A percentile compares a stretch with the other conserved stretches of the same genome.
Conservation (phyloP, 2,329 filamentous ascomycete genomes). For the Aphanoascus verrucosus region DNA sequence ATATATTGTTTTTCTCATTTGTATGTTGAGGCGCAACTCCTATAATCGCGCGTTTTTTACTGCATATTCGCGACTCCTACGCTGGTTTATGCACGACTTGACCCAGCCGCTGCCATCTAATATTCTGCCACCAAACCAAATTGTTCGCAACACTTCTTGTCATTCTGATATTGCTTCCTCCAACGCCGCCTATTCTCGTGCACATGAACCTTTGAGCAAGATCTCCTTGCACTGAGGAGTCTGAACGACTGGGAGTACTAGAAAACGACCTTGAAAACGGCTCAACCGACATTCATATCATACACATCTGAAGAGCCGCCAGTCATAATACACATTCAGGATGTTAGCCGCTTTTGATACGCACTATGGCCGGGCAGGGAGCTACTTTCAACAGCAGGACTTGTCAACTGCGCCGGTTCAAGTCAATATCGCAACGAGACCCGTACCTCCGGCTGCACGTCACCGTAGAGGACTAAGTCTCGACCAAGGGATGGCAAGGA, state of each 20-base stretch:
- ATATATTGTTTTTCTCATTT: background rate
- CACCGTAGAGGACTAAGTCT: conserved; percentile 80
- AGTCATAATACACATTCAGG: background rate
- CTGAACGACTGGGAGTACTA: background rate
- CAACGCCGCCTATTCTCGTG: background rate
- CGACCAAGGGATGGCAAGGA: conserved; percentile 43
- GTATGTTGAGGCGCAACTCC: background rate
- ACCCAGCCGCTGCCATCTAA: background rate
- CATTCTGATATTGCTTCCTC: background rate
- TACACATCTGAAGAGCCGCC: background rate
- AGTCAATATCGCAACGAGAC: conserved; percentile 18
- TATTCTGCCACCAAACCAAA: background rate
- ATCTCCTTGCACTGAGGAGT: conserved; percentile 3
- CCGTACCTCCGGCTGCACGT: conserved; percentile 30
- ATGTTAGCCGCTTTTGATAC: conserved; percentile 8
- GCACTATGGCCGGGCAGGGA: conserved; percentile 3
- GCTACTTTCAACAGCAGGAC: background rate
- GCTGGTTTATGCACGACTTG: background rate
- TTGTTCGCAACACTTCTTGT: background rate
- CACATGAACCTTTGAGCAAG: conserved; percentile 1
- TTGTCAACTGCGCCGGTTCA: background rate
- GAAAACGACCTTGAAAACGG: background rate
- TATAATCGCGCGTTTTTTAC: background rate
- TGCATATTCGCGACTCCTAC: background rate
- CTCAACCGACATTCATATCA: background rate